Evolutionary conservation across 129 eudicot species (phyloP), one percentile per base, ranked within the genome.

Genomic region (Dittrichia graveolens): DNA sequence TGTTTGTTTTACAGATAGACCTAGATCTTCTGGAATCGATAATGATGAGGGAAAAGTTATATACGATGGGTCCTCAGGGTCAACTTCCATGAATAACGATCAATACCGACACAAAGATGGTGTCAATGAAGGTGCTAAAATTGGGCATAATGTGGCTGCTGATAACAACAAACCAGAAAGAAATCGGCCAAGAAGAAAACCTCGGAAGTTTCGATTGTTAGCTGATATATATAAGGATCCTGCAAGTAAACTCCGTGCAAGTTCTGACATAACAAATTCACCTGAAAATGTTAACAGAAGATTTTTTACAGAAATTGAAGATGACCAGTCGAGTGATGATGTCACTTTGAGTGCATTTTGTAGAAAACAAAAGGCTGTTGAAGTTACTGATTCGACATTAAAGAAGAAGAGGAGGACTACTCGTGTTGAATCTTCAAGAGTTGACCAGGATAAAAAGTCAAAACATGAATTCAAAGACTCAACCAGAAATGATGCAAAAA

Each of bases 171-270:
- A 44, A 45, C 6, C 5, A 13, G 35, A 67, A 54, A 67, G 75
- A 46, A 67, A 16, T 47, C 14, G 40, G n/a, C 61, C 61, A 16
- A 49, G 50, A 73, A 71, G 65, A 55, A 78, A 71, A 52, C 19
- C 40, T 13, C 52, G 35, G 54, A 81, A 70, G 70, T 53, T 40
- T 34, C 69, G 78, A 59, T 50, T 81, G 69, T 67, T 81, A 12
- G 56, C 85, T n/a, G 81, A 81, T 72, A 64, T 76, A 43, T 71
- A 67, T 49, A 65, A 72, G 37, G 80, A 74, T 63, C 57, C 73
- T 45, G 69, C 83, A 16, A 65, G 74, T 15, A 59, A 59, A 42
- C 43, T 34, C 3, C 41, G 57, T 15, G 49, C 41, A 49, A 49
- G 41, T 56, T 18, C 38, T 43, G 53, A 61, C 5, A 56, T 52